Conservation (phyloP, 768 basidiomycete species). For the Astraeus odoratus region DNA sequence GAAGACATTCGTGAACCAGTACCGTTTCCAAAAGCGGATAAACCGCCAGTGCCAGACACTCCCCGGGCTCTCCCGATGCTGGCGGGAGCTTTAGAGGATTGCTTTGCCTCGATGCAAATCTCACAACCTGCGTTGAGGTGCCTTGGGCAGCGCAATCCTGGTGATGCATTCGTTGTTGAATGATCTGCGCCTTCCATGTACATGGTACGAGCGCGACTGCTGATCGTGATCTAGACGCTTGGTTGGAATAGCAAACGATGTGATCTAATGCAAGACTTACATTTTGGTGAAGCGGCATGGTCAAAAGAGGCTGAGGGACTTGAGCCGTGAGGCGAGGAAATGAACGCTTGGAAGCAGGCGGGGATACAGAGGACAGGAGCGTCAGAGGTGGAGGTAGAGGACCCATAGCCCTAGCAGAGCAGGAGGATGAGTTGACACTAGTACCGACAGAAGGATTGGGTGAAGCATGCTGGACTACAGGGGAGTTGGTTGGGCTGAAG, state of each 20-base stretch:
- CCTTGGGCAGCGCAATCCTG: slow-evolving; percentile 60
- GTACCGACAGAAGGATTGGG: slow-evolving; percentile 18
- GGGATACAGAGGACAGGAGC: slow-evolving; percentile 24
- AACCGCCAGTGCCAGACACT: neutral
- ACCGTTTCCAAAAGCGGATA: slow-evolving; percentile 21
- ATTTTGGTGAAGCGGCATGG: slow-evolving; percentile 7
- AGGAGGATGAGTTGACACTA: slow-evolving; percentile 12
- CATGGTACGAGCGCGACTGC: slow-evolving; percentile 38
- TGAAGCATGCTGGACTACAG: slow-evolving; percentile 15
- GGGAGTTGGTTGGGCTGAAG: slow-evolving; percentile 18
- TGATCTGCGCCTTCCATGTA: slow-evolving; percentile 61
- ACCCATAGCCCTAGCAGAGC: slow-evolving; percentile 6
- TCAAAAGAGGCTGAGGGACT: neutral
- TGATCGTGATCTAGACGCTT: slow-evolving; percentile 19
- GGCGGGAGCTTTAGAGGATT: slow-evolving; percentile 18
- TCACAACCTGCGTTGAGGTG: slow-evolving; percentile 70
- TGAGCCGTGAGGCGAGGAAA: slow-evolving; percentile 3
- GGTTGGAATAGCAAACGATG: neutral
- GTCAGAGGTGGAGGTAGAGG: slow-evolving; percentile 25
- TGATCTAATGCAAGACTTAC: slow-evolving; percentile 7
- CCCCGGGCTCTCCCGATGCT: slow-evolving; percentile 18
- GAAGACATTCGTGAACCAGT: slow-evolving; percentile 15
- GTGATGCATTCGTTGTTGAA: slow-evolving; percentile 53
- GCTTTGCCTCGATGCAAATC: slow-evolving; percentile 66
- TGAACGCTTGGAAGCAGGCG: slow-evolving; percentile 5